Base-by-base conservation (phyloP, 2,329 filamentous ascomycete species). In the Bipolaris victoriae region DNA sequence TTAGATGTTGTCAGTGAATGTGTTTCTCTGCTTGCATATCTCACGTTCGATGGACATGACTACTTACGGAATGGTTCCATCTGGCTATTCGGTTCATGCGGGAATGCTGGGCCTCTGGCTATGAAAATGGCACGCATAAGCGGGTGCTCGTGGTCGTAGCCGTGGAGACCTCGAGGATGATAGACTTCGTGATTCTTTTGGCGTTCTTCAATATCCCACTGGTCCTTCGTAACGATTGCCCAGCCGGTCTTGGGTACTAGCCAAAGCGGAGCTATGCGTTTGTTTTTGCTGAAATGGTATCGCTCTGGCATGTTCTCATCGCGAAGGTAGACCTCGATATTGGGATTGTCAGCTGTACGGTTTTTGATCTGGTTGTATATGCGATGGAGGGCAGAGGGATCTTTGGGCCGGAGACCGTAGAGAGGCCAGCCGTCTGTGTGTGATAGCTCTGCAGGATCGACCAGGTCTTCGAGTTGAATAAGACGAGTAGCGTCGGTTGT, bases 41-140 rank as follows among this genome's bases (percentile, higher is more conserved):
- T 18, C 5, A 13, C 10, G 11, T 13, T 11, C 4, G 29, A 31
- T 31, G 3, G 9, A 11, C 1, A 11, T 11, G 10, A 3, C 18
- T n/a, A 85, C 90, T 85, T 84, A 93, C 91, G 93, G 74, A 98
- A 98, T 3, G 83, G 81, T 31, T 90, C 86, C 31, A 98, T 77
- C 62, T 88, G 85, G 75, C 90, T 96, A 67, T 95, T 93, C 0
- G 90, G 87, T 37, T 85, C 80, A 68, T 97, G 93, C 0, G 92
- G 91, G 72, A 99, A 99, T 0, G 94, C 93, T 3, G 95, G 95
- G 0, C 95, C 95, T 37, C 91, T 83, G 1, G 95, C 95, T 47
- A 98, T 83, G 68, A 99, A 99, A 41, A 99, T 96, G 0, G 95
- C 94, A 37, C 95, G 83, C 95, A 99, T 99, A 43, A 99, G 81